Percentiles rank a stretch among this genome's conserved stretches.
Conservation (phyloP, 257 asterid genomes). For the Nicotiana obtusifolia region DNA sequence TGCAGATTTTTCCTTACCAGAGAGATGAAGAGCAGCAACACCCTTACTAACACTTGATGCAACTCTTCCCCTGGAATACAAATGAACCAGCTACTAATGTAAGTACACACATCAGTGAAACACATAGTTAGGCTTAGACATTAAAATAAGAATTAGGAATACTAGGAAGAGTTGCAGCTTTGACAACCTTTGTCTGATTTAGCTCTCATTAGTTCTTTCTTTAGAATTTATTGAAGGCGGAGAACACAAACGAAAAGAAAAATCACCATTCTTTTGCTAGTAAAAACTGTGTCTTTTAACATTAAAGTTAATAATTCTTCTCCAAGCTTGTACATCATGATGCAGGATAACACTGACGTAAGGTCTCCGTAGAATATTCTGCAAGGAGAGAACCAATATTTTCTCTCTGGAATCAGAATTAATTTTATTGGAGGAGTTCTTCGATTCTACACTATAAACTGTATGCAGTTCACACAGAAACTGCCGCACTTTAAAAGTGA, state of each 20-base stretch:
- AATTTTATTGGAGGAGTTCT: background rate
- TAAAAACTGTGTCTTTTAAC: too few relatives aligned
- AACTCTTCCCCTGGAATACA: constrained; percentile 38
- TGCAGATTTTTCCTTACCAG: constrained; percentile 62
- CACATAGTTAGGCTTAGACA: background rate
- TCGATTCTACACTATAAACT: background rate
- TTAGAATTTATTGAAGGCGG: background rate
- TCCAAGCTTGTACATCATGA: too few relatives aligned
- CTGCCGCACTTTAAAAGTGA: background rate
- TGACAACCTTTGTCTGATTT: background rate
- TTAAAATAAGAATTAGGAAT: background rate
- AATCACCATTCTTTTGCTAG: too few relatives aligned
- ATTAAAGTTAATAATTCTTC: too few relatives aligned
- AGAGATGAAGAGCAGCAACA: constrained; percentile 61
- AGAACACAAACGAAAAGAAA: too few relatives aligned
- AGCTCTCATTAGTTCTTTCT: background rate
- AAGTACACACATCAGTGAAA: background rate
- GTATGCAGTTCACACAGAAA: background rate
- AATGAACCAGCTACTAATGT: background rate
- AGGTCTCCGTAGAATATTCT: too few relatives aligned
- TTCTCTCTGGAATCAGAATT: background rate
- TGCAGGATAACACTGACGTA: too few relatives aligned
- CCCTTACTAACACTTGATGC: constrained; percentile 69
- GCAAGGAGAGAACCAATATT: too few relatives aligned
- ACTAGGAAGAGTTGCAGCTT: background rate